phyloP scores from a whole-genome alignment of 768 basidiomycete genomes.

The Asterophora parasitica region DNA sequence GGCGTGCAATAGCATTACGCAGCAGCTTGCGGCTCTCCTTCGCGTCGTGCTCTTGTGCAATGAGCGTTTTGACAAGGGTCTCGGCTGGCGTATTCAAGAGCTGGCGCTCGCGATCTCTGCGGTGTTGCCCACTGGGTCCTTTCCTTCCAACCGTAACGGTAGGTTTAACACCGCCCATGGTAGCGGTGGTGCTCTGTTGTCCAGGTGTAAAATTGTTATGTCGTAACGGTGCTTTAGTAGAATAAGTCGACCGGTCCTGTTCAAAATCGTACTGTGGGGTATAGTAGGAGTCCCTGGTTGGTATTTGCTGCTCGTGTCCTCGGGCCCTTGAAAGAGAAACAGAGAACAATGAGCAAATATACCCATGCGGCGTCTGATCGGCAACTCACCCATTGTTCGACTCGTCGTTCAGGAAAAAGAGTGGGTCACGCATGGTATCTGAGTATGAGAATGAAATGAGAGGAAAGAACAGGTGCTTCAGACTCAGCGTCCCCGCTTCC shows the following conservation, averaged over 20 bases:
- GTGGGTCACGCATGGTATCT: neutral
- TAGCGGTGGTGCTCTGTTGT: conserved; percentile 2
- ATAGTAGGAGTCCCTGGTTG: conserved; percentile 2
- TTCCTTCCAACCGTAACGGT: neutral
- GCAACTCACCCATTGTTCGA: conserved; percentile 11
- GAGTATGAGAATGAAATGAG: neutral
- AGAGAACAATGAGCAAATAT: neutral
- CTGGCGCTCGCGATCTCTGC: conserved; percentile 21
- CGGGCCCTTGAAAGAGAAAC: conserved; percentile 1
- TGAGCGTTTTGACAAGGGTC: conserved; percentile 22
- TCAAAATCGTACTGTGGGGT: neutral
- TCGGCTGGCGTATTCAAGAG: conserved; percentile 22
- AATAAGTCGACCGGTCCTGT: neutral
- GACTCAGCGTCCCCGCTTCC: neutral
- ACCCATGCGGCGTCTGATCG: too few relatives aligned
- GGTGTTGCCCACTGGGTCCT: conserved; percentile 14
- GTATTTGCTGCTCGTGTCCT: neutral
- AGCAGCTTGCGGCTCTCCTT: conserved; percentile 26
- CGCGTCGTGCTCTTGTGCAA: conserved; percentile 24
- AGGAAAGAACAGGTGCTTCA: neutral
- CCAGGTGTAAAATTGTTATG: conserved; percentile 1
- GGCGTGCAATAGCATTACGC: conserved; percentile 21
- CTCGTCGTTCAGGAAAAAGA: neutral
- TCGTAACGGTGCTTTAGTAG: neutral
- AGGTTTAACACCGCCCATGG: neutral